phyloP scores from a whole-genome alignment of 352 stramenopile genomes.

The Phytopythium chamaehyphon region DNA sequence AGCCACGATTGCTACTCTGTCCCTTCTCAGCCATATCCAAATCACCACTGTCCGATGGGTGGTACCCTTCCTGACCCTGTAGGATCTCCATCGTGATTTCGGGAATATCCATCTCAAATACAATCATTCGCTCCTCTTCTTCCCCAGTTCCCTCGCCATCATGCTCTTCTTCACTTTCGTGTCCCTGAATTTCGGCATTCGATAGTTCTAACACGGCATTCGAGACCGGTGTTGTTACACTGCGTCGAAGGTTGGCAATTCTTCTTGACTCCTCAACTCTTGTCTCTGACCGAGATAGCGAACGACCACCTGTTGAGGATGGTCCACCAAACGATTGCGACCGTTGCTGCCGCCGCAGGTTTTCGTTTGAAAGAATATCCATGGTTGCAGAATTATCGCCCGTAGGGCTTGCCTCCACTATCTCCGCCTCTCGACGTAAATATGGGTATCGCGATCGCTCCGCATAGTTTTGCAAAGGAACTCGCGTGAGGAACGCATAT shows the following conservation, averaged over 20 bases:
- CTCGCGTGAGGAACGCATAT: slow-evolving; percentile 69
- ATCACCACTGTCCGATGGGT: slow-evolving; percentile 70
- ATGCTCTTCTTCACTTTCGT: slow-evolving; percentile 17
- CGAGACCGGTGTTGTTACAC: background rate
- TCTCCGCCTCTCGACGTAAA: slow-evolving; percentile 6
- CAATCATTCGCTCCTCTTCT: slow-evolving; percentile 47
- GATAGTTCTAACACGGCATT: background rate
- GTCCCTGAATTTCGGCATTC: background rate
- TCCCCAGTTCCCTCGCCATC: slow-evolving; percentile 17
- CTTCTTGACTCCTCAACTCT: slow-evolving; percentile 1
- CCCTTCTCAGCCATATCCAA: slow-evolving; percentile 65
- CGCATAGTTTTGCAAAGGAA: slow-evolving; percentile 71
- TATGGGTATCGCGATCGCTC: slow-evolving; percentile 58
- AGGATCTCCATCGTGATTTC: slow-evolving; percentile 81
- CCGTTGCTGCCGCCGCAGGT: background rate
- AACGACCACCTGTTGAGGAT: too few relatives aligned
- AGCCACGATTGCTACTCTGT: slow-evolving; percentile 52
- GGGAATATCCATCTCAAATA: slow-evolving; percentile 54
- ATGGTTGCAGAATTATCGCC: too few relatives aligned
- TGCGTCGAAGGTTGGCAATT: background rate
- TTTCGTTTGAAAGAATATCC: too few relatives aligned
- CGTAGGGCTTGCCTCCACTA: too few relatives aligned
- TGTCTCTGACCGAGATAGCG: background rate
- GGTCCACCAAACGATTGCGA: slow-evolving; percentile 1
- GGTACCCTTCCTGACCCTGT: slow-evolving; percentile 70